Conservation (phyloP, 805 yeast genomes). For the Candida maltosa region DNA sequence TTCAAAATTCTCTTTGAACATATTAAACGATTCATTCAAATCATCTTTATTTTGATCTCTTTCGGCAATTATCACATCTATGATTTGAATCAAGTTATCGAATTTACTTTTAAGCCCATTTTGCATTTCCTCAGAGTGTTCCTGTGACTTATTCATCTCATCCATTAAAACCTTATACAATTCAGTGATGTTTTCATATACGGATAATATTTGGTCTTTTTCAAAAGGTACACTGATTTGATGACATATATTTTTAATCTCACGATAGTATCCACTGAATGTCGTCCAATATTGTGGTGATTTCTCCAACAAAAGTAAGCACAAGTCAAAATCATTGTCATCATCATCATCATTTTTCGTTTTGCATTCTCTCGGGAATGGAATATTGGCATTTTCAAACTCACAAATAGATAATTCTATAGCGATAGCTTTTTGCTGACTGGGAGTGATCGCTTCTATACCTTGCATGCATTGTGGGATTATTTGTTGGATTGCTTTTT, state of each 20-base stretch:
- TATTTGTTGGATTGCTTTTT: conserved; percentile 35
- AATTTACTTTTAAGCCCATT: conserved; percentile 7
- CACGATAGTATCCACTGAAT: conserved; percentile 61
- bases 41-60: background rate
- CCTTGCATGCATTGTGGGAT: conserved; percentile 38
- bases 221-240: conserved; percentile 51
- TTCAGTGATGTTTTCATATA: conserved; percentile 47
- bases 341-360: conserved; percentile 18
- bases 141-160: conserved; percentile 9
- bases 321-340: too few species aligned
- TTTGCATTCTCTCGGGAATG: conserved; percentile 28
- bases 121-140: conserved; percentile 7
- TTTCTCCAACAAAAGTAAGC: conserved; percentile 39
- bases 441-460: conserved; percentile 31
- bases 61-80: conserved; percentile 4
- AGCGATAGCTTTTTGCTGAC: conserved; percentile 37
- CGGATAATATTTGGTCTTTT: conserved; percentile 45
- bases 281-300: conserved; percentile 71
- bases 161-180: conserved; percentile 10
- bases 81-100: conserved; percentile 8
- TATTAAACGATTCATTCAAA: conserved; percentile 2
- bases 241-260: conserved; percentile 49
- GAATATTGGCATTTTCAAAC: conserved; percentile 44
- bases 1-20: conserved; percentile 8
- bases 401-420: conserved; percentile 53